phyloP scores from a whole-genome alignment of 495 filamentous ascomycete genomes.

The Tetracladium setigerum region DNA sequence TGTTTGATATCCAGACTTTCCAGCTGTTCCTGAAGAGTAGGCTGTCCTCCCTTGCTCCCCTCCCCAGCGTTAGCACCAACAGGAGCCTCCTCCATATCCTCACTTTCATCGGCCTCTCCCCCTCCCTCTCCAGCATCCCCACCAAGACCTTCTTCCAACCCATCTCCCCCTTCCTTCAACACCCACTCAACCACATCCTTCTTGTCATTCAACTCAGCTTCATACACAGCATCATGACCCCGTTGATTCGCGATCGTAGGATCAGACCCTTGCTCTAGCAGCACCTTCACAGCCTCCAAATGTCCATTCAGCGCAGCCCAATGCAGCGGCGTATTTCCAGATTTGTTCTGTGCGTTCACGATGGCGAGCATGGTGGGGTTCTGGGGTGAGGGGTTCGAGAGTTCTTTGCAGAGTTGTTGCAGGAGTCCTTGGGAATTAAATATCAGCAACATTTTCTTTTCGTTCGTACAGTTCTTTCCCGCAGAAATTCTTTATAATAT shows the following conservation, averaged over 20 bases:
- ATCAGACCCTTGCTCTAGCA: constrained; percentile 64
- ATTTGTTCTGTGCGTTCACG: constrained; percentile 63
- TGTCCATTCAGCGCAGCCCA: constrained; percentile 91
- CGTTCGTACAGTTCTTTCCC: neutral
- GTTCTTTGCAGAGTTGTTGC: constrained; percentile 36
- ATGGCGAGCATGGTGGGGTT: constrained; percentile 31
- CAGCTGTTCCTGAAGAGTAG: too few relatives aligned
- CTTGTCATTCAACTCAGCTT: constrained; percentile 70
- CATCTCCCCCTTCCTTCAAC: constrained; percentile 42
- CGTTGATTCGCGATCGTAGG: constrained; percentile 66
- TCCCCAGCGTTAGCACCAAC: too few relatives aligned
- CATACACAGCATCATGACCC: constrained; percentile 77
- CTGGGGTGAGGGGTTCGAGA: constrained; percentile 23
- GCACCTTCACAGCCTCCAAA: constrained; percentile 64
- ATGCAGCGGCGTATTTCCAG: constrained; percentile 84
- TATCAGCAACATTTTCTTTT: neutral
- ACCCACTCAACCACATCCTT: constrained; percentile 60
- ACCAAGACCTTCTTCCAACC: constrained; percentile 44
- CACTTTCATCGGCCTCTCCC: constrained; percentile 17
- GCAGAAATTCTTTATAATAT: neutral
- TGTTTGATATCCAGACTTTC: too few relatives aligned
- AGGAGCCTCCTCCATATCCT: constrained; percentile 8
- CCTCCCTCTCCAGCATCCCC: constrained; percentile 21
- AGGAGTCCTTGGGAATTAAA: constrained; percentile 36
- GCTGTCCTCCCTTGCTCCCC: too few relatives aligned